Base-by-base conservation (phyloP, 106 monocot species). In the Allium fistulosum region DNA sequence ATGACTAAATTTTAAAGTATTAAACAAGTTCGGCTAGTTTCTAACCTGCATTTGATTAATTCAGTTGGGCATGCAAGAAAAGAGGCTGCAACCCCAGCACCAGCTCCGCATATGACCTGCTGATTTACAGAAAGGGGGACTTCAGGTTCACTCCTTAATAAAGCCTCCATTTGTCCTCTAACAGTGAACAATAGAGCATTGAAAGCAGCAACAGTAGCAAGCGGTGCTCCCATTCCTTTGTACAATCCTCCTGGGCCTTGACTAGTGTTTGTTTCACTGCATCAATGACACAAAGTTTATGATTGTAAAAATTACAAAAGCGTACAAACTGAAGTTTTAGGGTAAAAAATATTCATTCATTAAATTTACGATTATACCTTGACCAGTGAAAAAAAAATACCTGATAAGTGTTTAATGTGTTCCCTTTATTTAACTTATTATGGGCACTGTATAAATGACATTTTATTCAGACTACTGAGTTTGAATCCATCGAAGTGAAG, bases 171-270 rank as follows among this genome's bases (percentile, higher is more conserved):
- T 74, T 96, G 95, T 9, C 95, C 95, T 55, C 95, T 88, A 15
- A 88, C 95, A 46, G 88, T 84, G 71, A 96, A 96, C 13, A 96
- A 83, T 49, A 96, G 75, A 48, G 95, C 95, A 67, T 96, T 96
- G 74, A 96, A 88, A 10, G 95, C 95, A 37, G 95, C 95, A 37
- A 96, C 95, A 3, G 95, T 96, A 61, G 95, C 91, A 59, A 96
- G 82, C 1, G 95, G 95, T 12, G 88, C 88, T 59, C 95, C 95
- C 95, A 96, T 96, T 13, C 95, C 95, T 86, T 96, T 96, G 75
- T 88, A 96, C 56, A 96, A 75, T 12, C 95, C 95, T 28, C 83
- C 63, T 14, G 91, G 76, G 11, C 95, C 95, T 74, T 96, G 91
- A 1, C 83, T 72, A 46, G 85, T 77, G 95, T 96, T 69, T 96